Percentiles rank a stretch among this genome's conserved stretches.
Conservation (phyloP, 1,284 basidiomycete species). For the Puccinia triticina region DNA sequence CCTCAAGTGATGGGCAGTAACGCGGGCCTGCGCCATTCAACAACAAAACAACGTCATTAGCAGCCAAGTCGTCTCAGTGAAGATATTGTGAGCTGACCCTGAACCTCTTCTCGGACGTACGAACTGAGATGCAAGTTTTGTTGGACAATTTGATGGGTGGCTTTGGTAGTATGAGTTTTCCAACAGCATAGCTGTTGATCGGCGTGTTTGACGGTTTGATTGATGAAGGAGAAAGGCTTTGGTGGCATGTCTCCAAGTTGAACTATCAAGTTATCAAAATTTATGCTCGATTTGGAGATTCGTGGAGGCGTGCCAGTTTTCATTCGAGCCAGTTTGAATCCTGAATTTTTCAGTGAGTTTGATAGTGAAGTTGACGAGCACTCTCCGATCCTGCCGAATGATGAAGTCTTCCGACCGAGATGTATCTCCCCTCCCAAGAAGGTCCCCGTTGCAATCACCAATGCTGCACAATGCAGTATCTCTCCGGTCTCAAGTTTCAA, state of each 20-base stretch:
- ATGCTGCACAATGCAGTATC: conserved; percentile 72
- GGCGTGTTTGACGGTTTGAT: conserved; percentile 62
- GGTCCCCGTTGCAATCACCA: conserved; percentile 85
- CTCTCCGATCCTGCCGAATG: conserved; percentile 80
- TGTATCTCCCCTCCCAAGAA: conserved; percentile 87
- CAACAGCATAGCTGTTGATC: conserved; percentile 74
- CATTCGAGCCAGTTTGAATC: conserved; percentile 77
- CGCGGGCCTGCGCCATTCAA: conserved; percentile 69
- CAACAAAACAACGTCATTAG: not conserved
- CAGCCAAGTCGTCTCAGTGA: not conserved
- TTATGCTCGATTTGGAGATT: conserved; percentile 71
- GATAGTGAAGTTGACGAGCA: conserved; percentile 71
- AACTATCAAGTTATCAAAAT: conserved; percentile 67
- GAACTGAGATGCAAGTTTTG: conserved; percentile 75
- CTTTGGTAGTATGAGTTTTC: conserved; percentile 72
- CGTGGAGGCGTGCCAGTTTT: conserved; percentile 89
- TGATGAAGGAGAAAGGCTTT: conserved; percentile 55
- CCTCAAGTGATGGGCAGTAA: conserved; percentile 86
- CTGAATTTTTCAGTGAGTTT: conserved; percentile 71
- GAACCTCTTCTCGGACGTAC: conserved; percentile 83
- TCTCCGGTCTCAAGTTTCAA: conserved; percentile 66
- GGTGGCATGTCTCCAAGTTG: conserved; percentile 64
- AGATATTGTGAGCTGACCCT: conserved; percentile 64
- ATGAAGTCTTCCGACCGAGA: conserved; percentile 75
- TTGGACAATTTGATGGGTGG: conserved; percentile 73